Base-by-base conservation (phyloP, 345 rosid genomes). In the Zanthoxylum bungeanum region DNA sequence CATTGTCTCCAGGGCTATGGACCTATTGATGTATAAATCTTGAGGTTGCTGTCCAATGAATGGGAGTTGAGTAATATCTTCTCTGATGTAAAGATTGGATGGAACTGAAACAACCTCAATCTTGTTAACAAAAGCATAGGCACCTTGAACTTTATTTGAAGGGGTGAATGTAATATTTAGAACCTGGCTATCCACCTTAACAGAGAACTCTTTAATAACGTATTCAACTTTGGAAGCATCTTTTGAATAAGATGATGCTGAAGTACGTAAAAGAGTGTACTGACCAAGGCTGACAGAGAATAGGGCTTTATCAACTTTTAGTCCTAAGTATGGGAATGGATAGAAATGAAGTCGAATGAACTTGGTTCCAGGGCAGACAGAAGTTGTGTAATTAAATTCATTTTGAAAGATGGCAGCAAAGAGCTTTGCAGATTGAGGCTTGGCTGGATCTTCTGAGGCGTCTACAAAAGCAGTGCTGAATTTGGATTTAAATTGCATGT, bases 311-410 rank as follows among this genome's bases (percentile, higher is more conserved):
- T 51, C 73, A 27, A 46, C 5, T 7, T 56, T 10, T 8, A 78
- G 40, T 10, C 36, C 64, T 30, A 16, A 37, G 44, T 78, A 73
- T 1, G 75, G 5, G 31, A 36, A 0, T 25, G 71, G 50, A 51
- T 58, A 49, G 57, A 78, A 78, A 68, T 73, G 53, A 68, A 73
- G 73, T 31, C 75, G 68, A 50, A 77, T 33, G 25, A 73, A 70
- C 30, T 70, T 73, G 40, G 75, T 68, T 6, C 75, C 75, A 33
- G 60, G 40, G 16, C 57, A 69, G 63, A 78, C 72, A 51, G 0
- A 3, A 33, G 71, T 17, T 16, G 68, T 9, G 61, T 16, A 39
- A 62, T 33, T 57, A 66, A 17, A 64, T 30, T 40, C n/a, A 10
- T n/a, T 9, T 11, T 25, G 47, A 62, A 39, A 62, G 47, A 62